Conservation (phyloP, 192 early-diverging fungal genomes). For the Gaertneriomyces sp. region DNA sequence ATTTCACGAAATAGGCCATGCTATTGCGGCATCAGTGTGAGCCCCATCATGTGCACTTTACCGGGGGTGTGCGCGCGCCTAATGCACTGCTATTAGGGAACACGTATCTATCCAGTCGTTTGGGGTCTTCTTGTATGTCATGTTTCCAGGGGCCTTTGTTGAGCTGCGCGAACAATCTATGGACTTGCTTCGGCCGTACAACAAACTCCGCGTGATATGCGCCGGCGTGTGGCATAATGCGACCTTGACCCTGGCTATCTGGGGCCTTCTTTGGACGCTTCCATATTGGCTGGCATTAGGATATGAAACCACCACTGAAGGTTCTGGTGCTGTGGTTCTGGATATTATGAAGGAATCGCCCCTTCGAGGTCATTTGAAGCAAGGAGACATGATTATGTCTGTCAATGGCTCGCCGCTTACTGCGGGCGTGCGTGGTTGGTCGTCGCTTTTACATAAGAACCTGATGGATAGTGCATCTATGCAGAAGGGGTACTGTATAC, state of each 20-base stretch:
- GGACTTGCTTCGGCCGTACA: constrained; percentile 35
- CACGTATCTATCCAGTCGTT: constrained; percentile 54
- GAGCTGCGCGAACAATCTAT: constrained; percentile 50
- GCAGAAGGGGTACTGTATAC: constrained; percentile 49
- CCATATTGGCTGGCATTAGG: constrained; percentile 45
- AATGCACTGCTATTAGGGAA: constrained; percentile 40
- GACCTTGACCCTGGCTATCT: constrained; percentile 45
- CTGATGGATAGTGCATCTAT: background rate
- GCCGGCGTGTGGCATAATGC: constrained; percentile 76
- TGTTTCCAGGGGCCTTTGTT: constrained; percentile 80
- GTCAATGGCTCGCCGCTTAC: constrained; percentile 41
- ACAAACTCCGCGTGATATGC: constrained; percentile 61
- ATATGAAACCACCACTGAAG: constrained; percentile 45
- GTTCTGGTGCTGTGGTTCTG: constrained; percentile 57
- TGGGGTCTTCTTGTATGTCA: constrained; percentile 63
- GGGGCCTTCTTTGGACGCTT: constrained; percentile 41
- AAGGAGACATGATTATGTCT: constrained; percentile 39
- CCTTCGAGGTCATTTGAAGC: constrained; percentile 40
- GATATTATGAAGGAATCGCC: constrained; percentile 53
- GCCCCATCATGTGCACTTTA: constrained; percentile 1
- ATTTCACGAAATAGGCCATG: constrained; percentile 73
- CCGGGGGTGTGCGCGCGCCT: background rate
- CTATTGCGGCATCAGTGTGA: constrained; percentile 65
- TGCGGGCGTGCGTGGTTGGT: constrained; percentile 47
- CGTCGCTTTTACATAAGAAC: constrained; percentile 26